Percentiles rank a stretch among this genome's conserved stretches.
Evolutionary conservation across 1,284 basidiomycete species (phyloP).

Genomic region (Vanrija sp.): DNA sequence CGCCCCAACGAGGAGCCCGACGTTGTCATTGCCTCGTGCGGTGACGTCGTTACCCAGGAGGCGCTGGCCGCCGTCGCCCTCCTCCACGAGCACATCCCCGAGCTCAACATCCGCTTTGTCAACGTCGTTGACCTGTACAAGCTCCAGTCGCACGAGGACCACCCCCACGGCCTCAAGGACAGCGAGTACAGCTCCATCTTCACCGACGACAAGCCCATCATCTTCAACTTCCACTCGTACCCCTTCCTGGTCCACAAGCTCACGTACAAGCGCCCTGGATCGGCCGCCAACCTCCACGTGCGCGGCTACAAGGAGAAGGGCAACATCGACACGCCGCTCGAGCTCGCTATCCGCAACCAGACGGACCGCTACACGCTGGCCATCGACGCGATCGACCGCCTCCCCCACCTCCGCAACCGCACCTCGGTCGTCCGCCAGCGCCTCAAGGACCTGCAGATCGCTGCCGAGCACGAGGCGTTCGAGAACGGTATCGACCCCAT

Average conservation of each 20-base stretch:
- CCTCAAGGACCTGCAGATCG: background rate
- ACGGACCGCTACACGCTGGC: conserved; percentile 37
- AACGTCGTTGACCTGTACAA: conserved; percentile 57
- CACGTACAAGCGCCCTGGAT: background rate
- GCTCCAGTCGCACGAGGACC: conserved; percentile 13
- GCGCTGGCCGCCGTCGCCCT: conserved; percentile 64
- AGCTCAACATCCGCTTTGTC: conserved; percentile 66
- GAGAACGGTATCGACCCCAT: background rate
- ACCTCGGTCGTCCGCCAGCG: background rate
- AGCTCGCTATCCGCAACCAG: conserved; percentile 38
- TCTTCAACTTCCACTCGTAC: conserved; percentile 77
- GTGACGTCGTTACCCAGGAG: conserved; percentile 53
- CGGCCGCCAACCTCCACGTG: conserved; percentile 24
- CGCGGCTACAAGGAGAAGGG: conserved; percentile 41
- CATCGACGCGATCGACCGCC: conserved; percentile 38
- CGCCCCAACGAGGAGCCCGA: conserved; percentile 53
- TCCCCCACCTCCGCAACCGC: conserved; percentile 24
- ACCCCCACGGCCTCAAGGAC: conserved; percentile 59
- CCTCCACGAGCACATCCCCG: conserved; percentile 58
- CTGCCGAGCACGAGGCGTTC: background rate
- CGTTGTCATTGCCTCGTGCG: conserved; percentile 52
- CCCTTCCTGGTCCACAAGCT: conserved; percentile 13
- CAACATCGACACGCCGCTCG: conserved; percentile 14
- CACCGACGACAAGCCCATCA: conserved; percentile 63
- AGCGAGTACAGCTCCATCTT: conserved; percentile 66